phyloP scores from a whole-genome alignment of 2,329 filamentous ascomycete genomes.

The Calonectria montana region DNA sequence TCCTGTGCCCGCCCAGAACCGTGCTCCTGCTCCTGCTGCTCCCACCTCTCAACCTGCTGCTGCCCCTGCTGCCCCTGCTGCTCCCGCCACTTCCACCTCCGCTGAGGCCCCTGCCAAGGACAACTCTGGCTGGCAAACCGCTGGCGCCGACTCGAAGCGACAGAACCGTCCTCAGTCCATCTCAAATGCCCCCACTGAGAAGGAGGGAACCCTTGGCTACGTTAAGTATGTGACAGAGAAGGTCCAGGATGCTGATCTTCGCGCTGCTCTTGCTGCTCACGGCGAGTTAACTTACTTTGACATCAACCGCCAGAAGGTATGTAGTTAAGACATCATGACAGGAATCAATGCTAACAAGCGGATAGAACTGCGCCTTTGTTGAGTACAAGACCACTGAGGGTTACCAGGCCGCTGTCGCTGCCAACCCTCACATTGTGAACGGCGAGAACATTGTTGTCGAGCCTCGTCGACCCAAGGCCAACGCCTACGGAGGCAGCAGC shows the following conservation, averaged over 20 bases:
- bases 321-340: slow-evolving; percentile 28
- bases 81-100: slow-evolving; percentile 53
- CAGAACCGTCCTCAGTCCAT: slow-evolving; percentile 80
- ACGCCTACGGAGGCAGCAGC: slow-evolving; percentile 76
- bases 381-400: slow-evolving; percentile 86
- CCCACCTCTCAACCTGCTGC: slow-evolving; percentile 50
- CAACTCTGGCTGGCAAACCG: slow-evolving; percentile 81
- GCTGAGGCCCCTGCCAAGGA: slow-evolving; percentile 63
- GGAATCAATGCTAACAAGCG: slow-evolving; percentile 30
- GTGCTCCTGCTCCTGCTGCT: slow-evolving; percentile 57
- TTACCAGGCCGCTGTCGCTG: slow-evolving; percentile 84
- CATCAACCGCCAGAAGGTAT: slow-evolving; percentile 85
- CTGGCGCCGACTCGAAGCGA: slow-evolving; percentile 84
- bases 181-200: slow-evolving; percentile 69
- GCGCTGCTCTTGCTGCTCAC: slow-evolving; percentile 75
- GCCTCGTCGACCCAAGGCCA: slow-evolving; percentile 83
- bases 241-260: slow-evolving; percentile 80
- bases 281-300: slow-evolving; percentile 80
- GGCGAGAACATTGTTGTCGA: slow-evolving; percentile 88
- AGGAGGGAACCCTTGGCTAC: slow-evolving; percentile 85
- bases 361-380: slow-evolving; percentile 94
- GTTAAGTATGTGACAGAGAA: slow-evolving; percentile 96
- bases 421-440: slow-evolving; percentile 88
- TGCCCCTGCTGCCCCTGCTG: slow-evolving; percentile 49
- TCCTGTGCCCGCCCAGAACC: slow-evolving; percentile 60